A percentile compares a stretch with the other conserved stretches of the same genome.
These are phyloP conservation scores for Chytriomyces confervae DNA, from an alignment of 192 early-diverging fungal species.

Conservation along the genomic window DNA sequence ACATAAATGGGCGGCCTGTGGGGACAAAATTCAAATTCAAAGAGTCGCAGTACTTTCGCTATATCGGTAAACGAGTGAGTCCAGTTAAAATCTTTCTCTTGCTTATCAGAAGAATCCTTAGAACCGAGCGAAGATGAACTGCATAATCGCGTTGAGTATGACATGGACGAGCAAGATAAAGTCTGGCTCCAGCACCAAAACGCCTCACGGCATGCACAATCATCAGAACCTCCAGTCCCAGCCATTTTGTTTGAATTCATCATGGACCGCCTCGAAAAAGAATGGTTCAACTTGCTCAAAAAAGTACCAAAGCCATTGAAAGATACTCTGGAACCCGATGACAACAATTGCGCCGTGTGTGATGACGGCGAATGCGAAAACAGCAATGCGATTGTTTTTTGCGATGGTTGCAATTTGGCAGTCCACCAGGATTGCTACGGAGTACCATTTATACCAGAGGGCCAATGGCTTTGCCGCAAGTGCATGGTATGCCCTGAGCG, in stretches of 20 bases:
- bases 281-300: slow-evolving; percentile 82
- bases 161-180: slow-evolving; percentile 93
- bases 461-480: slow-evolving; percentile 97
- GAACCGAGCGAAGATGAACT: slow-evolving; percentile 59
- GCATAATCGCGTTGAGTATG: slow-evolving; percentile 80
- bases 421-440: slow-evolving; percentile 99
- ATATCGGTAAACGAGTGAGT: slow-evolving; percentile 30
- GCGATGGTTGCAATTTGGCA: slow-evolving; percentile 98
- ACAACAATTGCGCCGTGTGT: slow-evolving; percentile 91
- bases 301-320: slow-evolving; percentile 36
- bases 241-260: slow-evolving; percentile 80
- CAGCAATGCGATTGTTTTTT: slow-evolving; percentile 98
- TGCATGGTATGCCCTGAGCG: slow-evolving; percentile 96
- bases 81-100: neutral
- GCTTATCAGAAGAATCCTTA: slow-evolving; percentile 12
- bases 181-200: slow-evolving; percentile 14
- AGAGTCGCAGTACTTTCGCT: slow-evolving; percentile 36
- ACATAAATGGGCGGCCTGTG: slow-evolving; percentile 14
- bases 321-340: slow-evolving; percentile 69
- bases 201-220: neutral
- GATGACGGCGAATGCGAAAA: slow-evolving; percentile 99
- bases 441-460: slow-evolving; percentile 98
- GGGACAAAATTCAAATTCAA: slow-evolving; percentile 10
- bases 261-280: slow-evolving; percentile 92
- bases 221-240: slow-evolving; percentile 51